A percentile compares a stretch with the other conserved stretches of the same genome.
phyloP scores from a whole-genome alignment of 2,329 filamentous ascomycete genomes.

The Diaporthe velutina region DNA sequence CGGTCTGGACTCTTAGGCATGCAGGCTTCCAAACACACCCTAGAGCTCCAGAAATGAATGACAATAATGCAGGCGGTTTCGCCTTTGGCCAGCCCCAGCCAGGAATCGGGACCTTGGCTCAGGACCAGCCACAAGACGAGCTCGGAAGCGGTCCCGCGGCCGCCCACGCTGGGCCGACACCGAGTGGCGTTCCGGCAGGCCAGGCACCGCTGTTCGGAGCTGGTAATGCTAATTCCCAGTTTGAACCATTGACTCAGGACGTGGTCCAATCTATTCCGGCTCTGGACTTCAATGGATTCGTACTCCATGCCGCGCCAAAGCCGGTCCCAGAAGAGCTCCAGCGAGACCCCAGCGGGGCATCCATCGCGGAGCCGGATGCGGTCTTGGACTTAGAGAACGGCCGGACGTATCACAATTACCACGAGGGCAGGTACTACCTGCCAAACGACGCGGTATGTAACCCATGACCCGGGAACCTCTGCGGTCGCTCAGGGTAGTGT shows the following conservation, averaged over 20 bases:
- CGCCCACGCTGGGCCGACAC: neutral
- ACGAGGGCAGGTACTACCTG: constrained; percentile 31
- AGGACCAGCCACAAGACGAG: neutral
- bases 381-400: constrained; percentile 36
- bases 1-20: neutral
- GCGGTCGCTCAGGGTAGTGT: too few species aligned
- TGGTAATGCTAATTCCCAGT: neutral
- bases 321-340: constrained; percentile 36
- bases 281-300: constrained; percentile 32
- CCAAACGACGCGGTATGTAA: constrained; percentile 26
- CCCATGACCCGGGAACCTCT: neutral
- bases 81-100: neutral
- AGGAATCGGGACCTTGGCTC: neutral
- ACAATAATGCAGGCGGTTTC: neutral
- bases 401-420: constrained; percentile 37
- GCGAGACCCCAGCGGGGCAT: constrained; percentile 33
- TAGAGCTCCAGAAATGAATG: neutral
- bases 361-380: constrained; percentile 33
- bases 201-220: neutral
- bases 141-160: neutral
- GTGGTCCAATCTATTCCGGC: neutral
- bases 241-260: neutral
- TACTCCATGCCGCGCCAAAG: constrained; percentile 27
- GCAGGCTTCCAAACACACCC: neutral
- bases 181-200: neutral